Conservation (phyloP, 805 yeast genomes). For the Zygotorulaspora chibaensis region DNA sequence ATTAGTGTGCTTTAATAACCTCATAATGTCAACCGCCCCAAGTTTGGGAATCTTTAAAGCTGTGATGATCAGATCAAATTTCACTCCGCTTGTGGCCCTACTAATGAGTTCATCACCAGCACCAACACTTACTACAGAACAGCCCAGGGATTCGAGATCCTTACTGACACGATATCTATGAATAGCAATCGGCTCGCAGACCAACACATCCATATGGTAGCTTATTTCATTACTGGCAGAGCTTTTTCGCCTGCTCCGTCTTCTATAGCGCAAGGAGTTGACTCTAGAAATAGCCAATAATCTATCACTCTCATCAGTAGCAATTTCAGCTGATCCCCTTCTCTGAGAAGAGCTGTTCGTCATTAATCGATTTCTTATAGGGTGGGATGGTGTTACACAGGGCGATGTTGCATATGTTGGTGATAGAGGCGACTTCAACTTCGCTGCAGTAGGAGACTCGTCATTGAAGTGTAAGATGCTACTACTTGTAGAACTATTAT, state of each 20-base stretch:
- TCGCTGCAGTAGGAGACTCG: slow-evolving; percentile 23
- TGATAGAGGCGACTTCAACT: slow-evolving; percentile 30
- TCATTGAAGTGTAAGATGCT: slow-evolving; percentile 18
- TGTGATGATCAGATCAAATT: slow-evolving; percentile 77
- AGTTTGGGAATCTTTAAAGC: slow-evolving; percentile 65
- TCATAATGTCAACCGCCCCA: slow-evolving; percentile 71
- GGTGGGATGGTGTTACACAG: slow-evolving; percentile 25
- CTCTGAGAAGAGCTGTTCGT: slow-evolving; percentile 29
- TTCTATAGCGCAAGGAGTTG: slow-evolving; percentile 25
- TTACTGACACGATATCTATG: slow-evolving; percentile 64
- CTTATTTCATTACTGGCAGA: slow-evolving; percentile 22
- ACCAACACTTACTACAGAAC: slow-evolving; percentile 71
- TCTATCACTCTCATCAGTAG: slow-evolving; percentile 26
- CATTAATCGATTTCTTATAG: slow-evolving; percentile 45
- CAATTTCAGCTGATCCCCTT: slow-evolving; percentile 20
- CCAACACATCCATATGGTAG: slow-evolving; percentile 54
- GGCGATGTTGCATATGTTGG: slow-evolving; percentile 18
- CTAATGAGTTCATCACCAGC: slow-evolving; percentile 81
- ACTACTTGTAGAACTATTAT: slow-evolving; percentile 7
- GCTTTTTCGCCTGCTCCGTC: slow-evolving; percentile 30
- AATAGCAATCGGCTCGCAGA: slow-evolving; percentile 86
- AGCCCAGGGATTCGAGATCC: slow-evolving; percentile 64
- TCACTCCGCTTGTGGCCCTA: slow-evolving; percentile 75
- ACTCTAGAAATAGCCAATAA: slow-evolving; percentile 28
- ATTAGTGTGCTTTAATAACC: slow-evolving; percentile 67